Percentiles rank a stretch among this genome's conserved stretches.
Conservation (phyloP, 441 rosid genomes). For the Erodium trifolium region DNA sequence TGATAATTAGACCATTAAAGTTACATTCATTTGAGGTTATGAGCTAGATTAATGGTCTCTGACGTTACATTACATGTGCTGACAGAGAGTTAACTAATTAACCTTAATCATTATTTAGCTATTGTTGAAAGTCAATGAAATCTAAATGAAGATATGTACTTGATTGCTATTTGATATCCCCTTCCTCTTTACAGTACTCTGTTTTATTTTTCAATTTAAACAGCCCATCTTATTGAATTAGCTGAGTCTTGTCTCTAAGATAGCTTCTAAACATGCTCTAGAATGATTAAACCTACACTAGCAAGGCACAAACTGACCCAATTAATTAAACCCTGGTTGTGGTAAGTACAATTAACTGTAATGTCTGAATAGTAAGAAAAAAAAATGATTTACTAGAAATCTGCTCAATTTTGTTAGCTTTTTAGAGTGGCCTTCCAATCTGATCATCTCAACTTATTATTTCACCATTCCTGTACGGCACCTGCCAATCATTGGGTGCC, state of each 20-base stretch:
- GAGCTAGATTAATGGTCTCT: constrained; percentile 4
- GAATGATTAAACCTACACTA: background rate
- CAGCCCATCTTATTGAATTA: constrained; percentile 2
- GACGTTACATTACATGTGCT: constrained; percentile 11
- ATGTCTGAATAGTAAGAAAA: background rate
- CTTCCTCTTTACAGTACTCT: background rate
- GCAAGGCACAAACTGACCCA: constrained; percentile 4
- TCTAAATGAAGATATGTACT: constrained; percentile 19
- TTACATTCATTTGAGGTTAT: background rate
- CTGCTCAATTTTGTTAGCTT: background rate
- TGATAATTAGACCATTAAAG: background rate
- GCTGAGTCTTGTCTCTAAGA: background rate
- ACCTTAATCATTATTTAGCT: constrained; percentile 8
- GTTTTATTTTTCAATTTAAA: background rate
- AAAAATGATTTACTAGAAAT: background rate
- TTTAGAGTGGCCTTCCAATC: constrained; percentile 4
- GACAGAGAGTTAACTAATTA: constrained; percentile 2
- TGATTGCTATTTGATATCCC: constrained; percentile 14
- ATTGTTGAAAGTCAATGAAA: constrained; percentile 21
- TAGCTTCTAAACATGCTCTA: background rate
- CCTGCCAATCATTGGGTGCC: constrained; percentile 11
- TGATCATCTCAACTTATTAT: constrained; percentile 8
- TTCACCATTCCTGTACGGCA: background rate
- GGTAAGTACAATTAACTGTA: background rate
- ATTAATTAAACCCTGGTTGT: background rate